These are phyloP conservation scores for Citeromyces siamensis DNA, from an alignment of 1,139 yeast genomes.

Conservation along the genomic window DNA sequence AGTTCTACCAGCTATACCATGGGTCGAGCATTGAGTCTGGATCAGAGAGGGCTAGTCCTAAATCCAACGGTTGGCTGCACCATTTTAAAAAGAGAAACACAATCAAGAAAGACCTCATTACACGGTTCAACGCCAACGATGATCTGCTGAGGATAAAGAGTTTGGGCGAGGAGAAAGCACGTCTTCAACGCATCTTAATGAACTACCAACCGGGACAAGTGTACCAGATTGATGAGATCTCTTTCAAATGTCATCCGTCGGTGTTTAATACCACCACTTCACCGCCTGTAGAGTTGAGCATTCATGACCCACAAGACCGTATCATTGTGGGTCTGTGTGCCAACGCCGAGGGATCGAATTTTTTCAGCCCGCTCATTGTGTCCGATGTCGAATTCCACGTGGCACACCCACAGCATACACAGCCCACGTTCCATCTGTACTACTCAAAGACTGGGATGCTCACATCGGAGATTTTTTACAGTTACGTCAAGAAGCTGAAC, in stretches of 20 bases:
- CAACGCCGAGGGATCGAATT: slow-evolving; percentile 15
- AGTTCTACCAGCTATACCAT: slow-evolving; percentile 13
- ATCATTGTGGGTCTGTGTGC: slow-evolving; percentile 14
- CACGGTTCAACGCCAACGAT: slow-evolving; percentile 9
- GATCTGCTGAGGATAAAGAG: slow-evolving; percentile 9
- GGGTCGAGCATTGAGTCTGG: slow-evolving; percentile 5
- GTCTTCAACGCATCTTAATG: slow-evolving; percentile 6
- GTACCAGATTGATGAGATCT: slow-evolving; percentile 15
- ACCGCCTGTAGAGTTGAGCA: slow-evolving; percentile 3
- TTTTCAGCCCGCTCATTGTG: slow-evolving; percentile 15
- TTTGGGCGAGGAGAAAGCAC: slow-evolving; percentile 11
- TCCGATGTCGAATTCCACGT: slow-evolving; percentile 7
- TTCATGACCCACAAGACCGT: slow-evolving; percentile 9
- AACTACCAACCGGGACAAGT: slow-evolving; percentile 11
- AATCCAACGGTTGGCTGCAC: slow-evolving; percentile 24
- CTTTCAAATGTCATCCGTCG: slow-evolving; percentile 12
- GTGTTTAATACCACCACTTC: slow-evolving; percentile 7
- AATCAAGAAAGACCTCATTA: slow-evolving; percentile 14
- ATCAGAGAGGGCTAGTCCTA: slow-evolving; percentile 9
- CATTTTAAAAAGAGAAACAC: slow-evolving; percentile 20
- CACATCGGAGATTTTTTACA: slow-evolving; percentile 19
- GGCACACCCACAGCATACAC: not conserved
- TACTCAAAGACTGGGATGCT: slow-evolving; percentile 14
- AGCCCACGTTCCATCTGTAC: slow-evolving; percentile 7
- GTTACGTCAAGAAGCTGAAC: slow-evolving; percentile 19